Evolutionary conservation across 441 rosid species (phyloP).

Genomic region (Erodium trifolium): DNA sequence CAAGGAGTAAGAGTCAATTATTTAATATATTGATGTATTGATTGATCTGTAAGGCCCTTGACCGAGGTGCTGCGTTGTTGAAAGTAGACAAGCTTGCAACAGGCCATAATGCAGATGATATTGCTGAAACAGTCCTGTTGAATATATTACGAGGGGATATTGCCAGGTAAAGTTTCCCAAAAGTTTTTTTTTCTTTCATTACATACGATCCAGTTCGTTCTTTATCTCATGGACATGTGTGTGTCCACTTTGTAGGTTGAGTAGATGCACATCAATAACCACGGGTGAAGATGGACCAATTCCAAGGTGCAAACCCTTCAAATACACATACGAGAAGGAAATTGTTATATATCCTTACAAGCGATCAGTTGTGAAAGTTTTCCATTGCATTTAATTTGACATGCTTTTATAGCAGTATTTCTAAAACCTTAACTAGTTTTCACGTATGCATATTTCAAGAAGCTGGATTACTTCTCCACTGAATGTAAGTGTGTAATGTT

Average conservation of each 20-base stretch:
- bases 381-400: constrained; percentile 10
- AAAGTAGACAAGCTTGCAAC: constrained; percentile 71
- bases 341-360: constrained; percentile 84
- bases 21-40: constrained; percentile 12
- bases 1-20: background rate
- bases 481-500: constrained; percentile 44
- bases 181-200: constrained; percentile 6
- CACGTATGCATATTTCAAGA: constrained; percentile 97
- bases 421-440: constrained; percentile 47
- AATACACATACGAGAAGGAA: constrained; percentile 88
- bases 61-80: constrained; percentile 76
- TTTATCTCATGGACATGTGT: constrained; percentile 2
- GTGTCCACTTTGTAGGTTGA: constrained; percentile 37
- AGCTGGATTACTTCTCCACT: constrained; percentile 89
- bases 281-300: constrained; percentile 95
- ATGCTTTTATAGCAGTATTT: constrained; percentile 2
- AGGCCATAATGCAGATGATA: constrained; percentile 77
- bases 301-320: constrained; percentile 93
- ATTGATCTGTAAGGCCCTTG: constrained; percentile 59
- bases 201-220: too few species aligned
- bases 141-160: constrained; percentile 73
- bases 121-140: constrained; percentile 81
- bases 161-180: constrained; percentile 47
- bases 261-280: constrained; percentile 67
- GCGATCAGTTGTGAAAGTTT: background rate